Percentiles rank a stretch among this genome's conserved stretches.
Conservation (phyloP, 495 filamentous ascomycete genomes). For the Aspergillus cavernicola region DNA sequence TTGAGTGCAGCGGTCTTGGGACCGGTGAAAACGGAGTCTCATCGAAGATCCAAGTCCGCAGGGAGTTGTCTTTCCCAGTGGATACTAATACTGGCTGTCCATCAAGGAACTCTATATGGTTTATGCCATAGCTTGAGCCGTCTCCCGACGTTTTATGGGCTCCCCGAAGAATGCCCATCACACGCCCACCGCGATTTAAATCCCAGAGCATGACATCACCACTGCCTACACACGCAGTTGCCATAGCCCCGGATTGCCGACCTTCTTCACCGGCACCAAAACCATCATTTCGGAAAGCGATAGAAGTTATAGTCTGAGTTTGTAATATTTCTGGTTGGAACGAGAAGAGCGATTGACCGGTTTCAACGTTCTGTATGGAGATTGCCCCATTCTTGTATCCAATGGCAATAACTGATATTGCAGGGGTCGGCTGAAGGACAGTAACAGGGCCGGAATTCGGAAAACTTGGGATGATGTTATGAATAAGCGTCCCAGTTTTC, state of each 20-base stretch:
- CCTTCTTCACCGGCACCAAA: constrained; percentile 86
- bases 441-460: constrained; percentile 69
- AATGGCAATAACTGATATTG: constrained; percentile 80
- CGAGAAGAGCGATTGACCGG: constrained; percentile 63
- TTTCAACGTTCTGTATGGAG: constrained; percentile 73
- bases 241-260: constrained; percentile 77
- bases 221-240: constrained; percentile 63
- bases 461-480: constrained; percentile 72
- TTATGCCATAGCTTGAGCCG: constrained; percentile 59
- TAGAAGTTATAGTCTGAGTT: constrained; percentile 62
- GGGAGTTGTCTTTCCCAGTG: constrained; percentile 84
- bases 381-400: constrained; percentile 76
- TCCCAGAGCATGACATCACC: constrained; percentile 97
- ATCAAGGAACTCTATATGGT: constrained; percentile 82
- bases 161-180: constrained; percentile 75
- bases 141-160: constrained; percentile 69
- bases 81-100: constrained; percentile 89
- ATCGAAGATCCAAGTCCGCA: constrained; percentile 95
- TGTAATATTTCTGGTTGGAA: constrained; percentile 55
- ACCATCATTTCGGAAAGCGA: constrained; percentile 91
- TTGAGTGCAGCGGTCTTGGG: constrained; percentile 76
- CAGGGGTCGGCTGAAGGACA: constrained; percentile 76
- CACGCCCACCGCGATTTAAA: constrained; percentile 77
- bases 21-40: constrained; percentile 78
- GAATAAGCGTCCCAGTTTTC: constrained; percentile 80